Conservation (phyloP, 1,139 yeast species). For the Geotrichum phurueaensis region DNA sequence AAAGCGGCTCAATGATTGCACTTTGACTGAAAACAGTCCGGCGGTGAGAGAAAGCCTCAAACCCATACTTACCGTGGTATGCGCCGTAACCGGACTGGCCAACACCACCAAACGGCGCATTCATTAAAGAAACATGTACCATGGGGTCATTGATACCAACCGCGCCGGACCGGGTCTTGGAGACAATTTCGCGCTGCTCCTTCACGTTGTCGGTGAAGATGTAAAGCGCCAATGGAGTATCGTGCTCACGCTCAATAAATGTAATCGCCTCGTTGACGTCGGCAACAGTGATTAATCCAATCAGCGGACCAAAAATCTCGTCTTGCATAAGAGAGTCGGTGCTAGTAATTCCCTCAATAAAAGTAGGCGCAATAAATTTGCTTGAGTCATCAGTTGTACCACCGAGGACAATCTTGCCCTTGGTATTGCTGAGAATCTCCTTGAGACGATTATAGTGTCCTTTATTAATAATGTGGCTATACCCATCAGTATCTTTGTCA, state of each 20-base stretch:
- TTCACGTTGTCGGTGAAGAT: conserved; percentile 54
- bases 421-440: conserved; percentile 45
- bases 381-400: conserved; percentile 43
- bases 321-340: conserved; percentile 66
- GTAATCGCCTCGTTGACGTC: conserved; percentile 47
- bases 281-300: conserved; percentile 61
- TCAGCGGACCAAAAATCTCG: conserved; percentile 81
- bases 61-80: conserved; percentile 75
- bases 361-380: conserved; percentile 66
- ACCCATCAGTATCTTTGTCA: conserved; percentile 38
- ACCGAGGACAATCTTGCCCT: conserved; percentile 53
- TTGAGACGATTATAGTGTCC: conserved; percentile 50
- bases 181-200: conserved; percentile 49
- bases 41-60: conserved; percentile 68
- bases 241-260: conserved; percentile 49
- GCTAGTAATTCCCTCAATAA: conserved; percentile 56
- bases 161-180: conserved; percentile 67
- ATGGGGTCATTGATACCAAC: conserved; percentile 65
- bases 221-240: conserved; percentile 85
- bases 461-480: conserved; percentile 60
- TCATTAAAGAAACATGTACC: conserved; percentile 63
- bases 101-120: conserved; percentile 87
- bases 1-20: conserved; percentile 4
- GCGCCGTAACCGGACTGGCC: conserved; percentile 70
- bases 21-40: conserved; percentile 60